Percentiles rank a stretch among this genome's conserved stretches.
Conservation (phyloP, 176 grass and related monocot species). For the Hordeum vulgare region MorexV3_pseudomolecules_assembly NC_058523.1:383507439-383507938, state of each 20-base stretch:
- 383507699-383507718: not conserved
- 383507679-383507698: not conserved
- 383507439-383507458: constrained; percentile 92
- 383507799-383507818: not conserved
- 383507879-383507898: not conserved
- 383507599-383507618: not conserved
- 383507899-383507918: not conserved
- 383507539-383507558: not conserved
- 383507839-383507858: not conserved
- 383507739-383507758: not conserved
- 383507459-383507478: constrained; percentile 84
- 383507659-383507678: not conserved
- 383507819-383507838: not conserved
- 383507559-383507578: constrained; percentile 13
- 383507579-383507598: not conserved
- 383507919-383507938: not conserved
- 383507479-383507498: constrained; percentile 81
- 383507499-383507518: constrained; percentile 81
- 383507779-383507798: not conserved
- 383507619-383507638: not conserved
- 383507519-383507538: constrained; percentile 63
- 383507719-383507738: not conserved
- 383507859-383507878: not conserved
- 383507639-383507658: not conserved
- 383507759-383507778: not conserved